Base-by-base conservation (phyloP, 2,329 filamentous ascomycete genomes). In the Colletotrichum graminicola region DNA sequence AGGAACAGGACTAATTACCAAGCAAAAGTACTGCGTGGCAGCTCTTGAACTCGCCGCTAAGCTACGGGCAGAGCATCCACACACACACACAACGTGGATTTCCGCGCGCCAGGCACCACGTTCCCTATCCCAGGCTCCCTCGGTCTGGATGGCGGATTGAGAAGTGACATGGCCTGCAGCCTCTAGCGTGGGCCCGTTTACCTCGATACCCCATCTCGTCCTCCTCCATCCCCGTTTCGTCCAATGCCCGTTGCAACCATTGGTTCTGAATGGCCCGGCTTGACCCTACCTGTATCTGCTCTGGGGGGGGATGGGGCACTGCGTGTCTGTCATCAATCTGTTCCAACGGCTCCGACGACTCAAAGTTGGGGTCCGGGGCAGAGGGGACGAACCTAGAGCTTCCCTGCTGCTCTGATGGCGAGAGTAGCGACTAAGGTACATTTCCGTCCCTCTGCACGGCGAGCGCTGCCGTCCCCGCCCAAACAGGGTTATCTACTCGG, bases 221-320 rank as follows among this genome's bases (percentile, higher is more conserved):
- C 47, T 62, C 56, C 43, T 49, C 51, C 56, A 71, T 71, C 51
- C 67, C 63, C 57, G 54, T 67, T 67, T 62, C 67, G 68, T 68
- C 54, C 68, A 59, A 68, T 71, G 59, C 65, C 68, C 68, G 64
- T 67, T 54, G 68, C 52, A 63, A 59, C 47, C 59, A 45, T 51
- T 43, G 57, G 56, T 57, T 67, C 56, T 71, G 63, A 67, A 59
- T 67, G 67, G 67, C 36, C 64, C 67, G n/a, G 60, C 59, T 51
- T 57, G 59, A 49, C 60, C 43, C 63, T 43, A 34, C 43, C 21
- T n/a, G 7, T 51, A 26, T 62, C 64, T 67, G 56, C 56, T 36
- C n/a, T 32, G 49, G 49, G 16, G 6, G 6, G 62, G 51, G 36
- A 45, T 54, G 47, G 23, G 62, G 41, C n/a, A 34, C 36, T 60